Conservation (phyloP, 1,139 yeast genomes). For the Kodamaea arcana region DNA sequence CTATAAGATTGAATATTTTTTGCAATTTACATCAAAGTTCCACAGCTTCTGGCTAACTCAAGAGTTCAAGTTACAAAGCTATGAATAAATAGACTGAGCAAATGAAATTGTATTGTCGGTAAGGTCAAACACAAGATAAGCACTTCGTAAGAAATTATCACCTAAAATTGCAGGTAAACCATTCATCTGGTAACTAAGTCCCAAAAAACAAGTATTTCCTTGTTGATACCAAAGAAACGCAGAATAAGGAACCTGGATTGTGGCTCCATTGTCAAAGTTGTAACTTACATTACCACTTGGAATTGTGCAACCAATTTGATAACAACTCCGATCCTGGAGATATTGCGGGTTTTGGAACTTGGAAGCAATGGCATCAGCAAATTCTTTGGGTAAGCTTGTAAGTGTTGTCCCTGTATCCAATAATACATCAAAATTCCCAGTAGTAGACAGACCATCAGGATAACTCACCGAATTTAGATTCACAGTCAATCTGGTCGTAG, state of each 20-base stretch:
- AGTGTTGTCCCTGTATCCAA: slow-evolving; percentile 68
- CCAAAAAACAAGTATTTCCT: slow-evolving; percentile 6
- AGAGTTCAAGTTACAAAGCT: no score
- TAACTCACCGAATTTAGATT: slow-evolving; percentile 2
- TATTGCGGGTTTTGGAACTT: slow-evolving; percentile 2
- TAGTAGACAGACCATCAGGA: slow-evolving; percentile 3
- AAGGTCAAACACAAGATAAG: slow-evolving; percentile 16
- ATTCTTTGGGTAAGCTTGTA: slow-evolving; percentile 42
- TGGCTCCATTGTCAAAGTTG: slow-evolving; percentile 1
- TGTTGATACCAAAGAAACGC: slow-evolving; percentile 4
- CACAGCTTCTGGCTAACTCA: no score
- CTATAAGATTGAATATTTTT: no score
- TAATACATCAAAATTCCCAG: slow-evolving; percentile 32
- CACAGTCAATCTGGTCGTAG: slow-evolving; percentile 2
- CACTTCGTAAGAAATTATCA: slow-evolving; percentile 16
- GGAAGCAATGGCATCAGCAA: slow-evolving; percentile 1
- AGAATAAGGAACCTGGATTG: slow-evolving; percentile 3
- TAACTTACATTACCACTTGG: not conserved
- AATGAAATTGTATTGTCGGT: slow-evolving; percentile 13
- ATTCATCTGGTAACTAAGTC: slow-evolving; percentile 1
- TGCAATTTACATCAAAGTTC: no score
- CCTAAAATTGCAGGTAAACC: slow-evolving; percentile 8
- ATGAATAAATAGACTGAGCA: slow-evolving; percentile 12
- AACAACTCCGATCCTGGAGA: slow-evolving; percentile 1
- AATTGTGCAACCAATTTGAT: slow-evolving; percentile 3